Base-by-base conservation (phyloP, 2,329 filamentous ascomycete species). In the Raffaelea ambrosiae region DNA sequence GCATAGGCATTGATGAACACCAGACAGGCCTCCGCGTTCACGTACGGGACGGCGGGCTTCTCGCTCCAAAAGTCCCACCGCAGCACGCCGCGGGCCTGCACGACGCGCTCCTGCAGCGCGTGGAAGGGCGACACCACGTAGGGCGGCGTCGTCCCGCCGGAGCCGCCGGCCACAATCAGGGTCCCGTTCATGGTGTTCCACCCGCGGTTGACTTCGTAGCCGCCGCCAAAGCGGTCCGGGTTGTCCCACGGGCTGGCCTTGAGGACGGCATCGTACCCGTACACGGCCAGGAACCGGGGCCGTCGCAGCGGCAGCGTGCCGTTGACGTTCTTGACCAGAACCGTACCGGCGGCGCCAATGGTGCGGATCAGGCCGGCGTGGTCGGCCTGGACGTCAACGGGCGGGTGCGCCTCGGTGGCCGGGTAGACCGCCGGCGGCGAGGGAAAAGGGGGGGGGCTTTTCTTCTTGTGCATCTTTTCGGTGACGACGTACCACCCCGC, bases 1-100 rank as follows among this genome's bases (percentile, higher is more conserved):
- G 84, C 79, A 60, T 90, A 87, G 31, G 74, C 77, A 59, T 85
- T 83, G 60, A 82, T 73, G 55, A 82, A 79, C 0, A 81, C 76
- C 1, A 81, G 60, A 47, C 86, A 90, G 16, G 86, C 70, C 57
- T 88, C 73, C 3, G 72, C 67, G 21, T 62, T 69, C 33, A 62
- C 58, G 47, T 74, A 70, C 4, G 75, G 68, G 3, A 51, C 46
- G 0, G 46, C 73, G 13, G 70, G 74, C 16, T 69, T 58, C 10
- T 59, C 59, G 0, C 68, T 70, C 8, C 57, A 60, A 40, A 78
- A 71, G 56, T 83, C 77, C 69, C 73, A 80, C 51, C 72, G 76
- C 0, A 85, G 63, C 51, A 73, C 72, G 0, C 77, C 78, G n/a
- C 68, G 69, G 50, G 83, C 78, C 3, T 66, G 59, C 0, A 74